These are phyloP conservation scores for Calonectria pteridis DNA, from an alignment of 2,329 filamentous ascomycete genomes.

Conservation along the genomic window DNA sequence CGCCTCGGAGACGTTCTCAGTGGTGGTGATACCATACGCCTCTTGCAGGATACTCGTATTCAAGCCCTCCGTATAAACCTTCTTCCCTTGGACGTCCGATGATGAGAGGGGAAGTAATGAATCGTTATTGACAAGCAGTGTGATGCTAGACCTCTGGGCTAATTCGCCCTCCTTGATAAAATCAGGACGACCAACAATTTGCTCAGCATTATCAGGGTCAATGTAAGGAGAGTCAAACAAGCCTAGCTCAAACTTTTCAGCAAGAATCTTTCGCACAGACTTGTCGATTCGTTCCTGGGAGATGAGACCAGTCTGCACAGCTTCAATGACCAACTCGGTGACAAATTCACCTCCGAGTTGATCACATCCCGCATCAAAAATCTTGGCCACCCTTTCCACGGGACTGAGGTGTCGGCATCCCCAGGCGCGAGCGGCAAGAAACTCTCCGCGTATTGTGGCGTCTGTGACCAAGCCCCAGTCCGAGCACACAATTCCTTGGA, in stretches of 20 bases:
- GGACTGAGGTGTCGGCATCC: slow-evolving; percentile 60
- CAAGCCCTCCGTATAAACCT: slow-evolving; percentile 42
- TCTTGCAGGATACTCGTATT: slow-evolving; percentile 29
- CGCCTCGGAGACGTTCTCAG: slow-evolving; percentile 52
- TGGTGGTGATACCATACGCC: slow-evolving; percentile 47
- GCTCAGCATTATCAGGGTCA: slow-evolving; percentile 42
- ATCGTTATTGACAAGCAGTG: slow-evolving; percentile 42
- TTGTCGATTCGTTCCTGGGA: slow-evolving; percentile 58
- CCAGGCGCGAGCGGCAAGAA: slow-evolving; percentile 63
- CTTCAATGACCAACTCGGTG: slow-evolving; percentile 59
- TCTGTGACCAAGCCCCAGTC: slow-evolving; percentile 68
- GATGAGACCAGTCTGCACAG: slow-evolving; percentile 55
- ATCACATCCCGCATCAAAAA: slow-evolving; percentile 64
- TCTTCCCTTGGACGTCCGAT: slow-evolving; percentile 9
- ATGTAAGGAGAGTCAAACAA: slow-evolving; percentile 66
- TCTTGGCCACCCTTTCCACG: slow-evolving; percentile 55
- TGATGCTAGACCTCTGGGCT: slow-evolving; percentile 35
- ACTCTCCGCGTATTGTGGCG: slow-evolving; percentile 54
- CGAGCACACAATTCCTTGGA: slow-evolving; percentile 63
- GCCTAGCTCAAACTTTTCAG: slow-evolving; percentile 64
- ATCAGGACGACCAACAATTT: not conserved
- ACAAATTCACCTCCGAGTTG: slow-evolving; percentile 65
- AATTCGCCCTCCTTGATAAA: slow-evolving; percentile 18
- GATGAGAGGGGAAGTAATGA: slow-evolving; percentile 37
- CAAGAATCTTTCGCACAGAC: slow-evolving; percentile 60